These are phyloP conservation scores for grape (Vitis vinifera) DNA, from an alignment of 164 flowering plant genomes.

Conservation along the genomic window ASM3070453v1 NC_081816.1:19943501-19944000, in stretches of 20 bases:
- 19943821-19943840: background rate
- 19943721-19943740: conserved; percentile 1
- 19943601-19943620: background rate
- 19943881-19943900: too few species aligned
- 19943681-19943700: too few species aligned
- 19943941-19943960: too few species aligned
- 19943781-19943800: background rate
- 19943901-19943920: too few species aligned
- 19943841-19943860: background rate
- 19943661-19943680: too few species aligned
- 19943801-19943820: background rate
- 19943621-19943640: background rate
- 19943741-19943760: background rate
- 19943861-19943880: background rate
- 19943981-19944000: too few species aligned
- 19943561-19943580: conserved; percentile 32
- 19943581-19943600: conserved; percentile 1
- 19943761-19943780: background rate
- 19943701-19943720: background rate
- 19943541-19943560: conserved; percentile 34
- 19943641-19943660: too few species aligned
- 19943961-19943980: too few species aligned
- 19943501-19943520: conserved; percentile 82
- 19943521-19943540: conserved; percentile 56
- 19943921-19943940: too few species aligned